Evolutionary conservation across 306 rosid species (phyloP).

Genomic region (Hippophae rhamnoides): DNA sequence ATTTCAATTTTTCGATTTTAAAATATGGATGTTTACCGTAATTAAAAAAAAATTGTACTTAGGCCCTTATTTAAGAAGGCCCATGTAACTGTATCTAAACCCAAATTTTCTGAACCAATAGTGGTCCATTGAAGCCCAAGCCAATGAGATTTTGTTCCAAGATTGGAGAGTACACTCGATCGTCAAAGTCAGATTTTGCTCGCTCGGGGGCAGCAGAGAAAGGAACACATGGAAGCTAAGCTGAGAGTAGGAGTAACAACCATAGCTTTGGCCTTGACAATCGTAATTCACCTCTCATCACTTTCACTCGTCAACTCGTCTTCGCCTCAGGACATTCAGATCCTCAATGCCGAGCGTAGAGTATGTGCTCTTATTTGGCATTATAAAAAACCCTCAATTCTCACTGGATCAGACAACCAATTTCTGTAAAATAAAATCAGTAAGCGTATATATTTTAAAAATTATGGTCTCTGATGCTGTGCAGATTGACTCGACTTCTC

Average conservation of each 20-base stretch:
- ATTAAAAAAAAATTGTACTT: no score
- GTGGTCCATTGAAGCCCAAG: no score
- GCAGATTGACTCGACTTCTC: conserved; percentile 91
- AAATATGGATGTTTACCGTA: no score
- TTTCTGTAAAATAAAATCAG: neutral
- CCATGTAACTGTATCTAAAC: no score
- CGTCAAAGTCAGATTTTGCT: conserved; percentile 2
- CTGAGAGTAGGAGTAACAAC: conserved; percentile 15
- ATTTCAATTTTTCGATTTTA: no score
- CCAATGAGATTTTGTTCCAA: no score
- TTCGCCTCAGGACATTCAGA: conserved; percentile 48
- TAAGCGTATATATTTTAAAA: neutral
- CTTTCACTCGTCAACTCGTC: conserved; percentile 28
- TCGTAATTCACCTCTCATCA: conserved; percentile 26
- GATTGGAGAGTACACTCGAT: neutral
- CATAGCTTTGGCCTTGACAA: conserved; percentile 27
- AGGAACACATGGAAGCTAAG: conserved; percentile 49
- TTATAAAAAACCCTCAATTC: neutral
- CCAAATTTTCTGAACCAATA: no score
- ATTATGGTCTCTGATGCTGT: conserved; percentile 18
- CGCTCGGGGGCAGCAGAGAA: neutral
- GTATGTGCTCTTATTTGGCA: conserved; percentile 28
- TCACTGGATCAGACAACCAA: neutral
- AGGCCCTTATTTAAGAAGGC: no score
- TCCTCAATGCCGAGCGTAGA: conserved; percentile 89